Evolutionary conservation across 2,329 filamentous ascomycete species (phyloP), one percentile per base, ranked within the genome.

Genomic region (Dactylonectria estremocensis): DNA sequence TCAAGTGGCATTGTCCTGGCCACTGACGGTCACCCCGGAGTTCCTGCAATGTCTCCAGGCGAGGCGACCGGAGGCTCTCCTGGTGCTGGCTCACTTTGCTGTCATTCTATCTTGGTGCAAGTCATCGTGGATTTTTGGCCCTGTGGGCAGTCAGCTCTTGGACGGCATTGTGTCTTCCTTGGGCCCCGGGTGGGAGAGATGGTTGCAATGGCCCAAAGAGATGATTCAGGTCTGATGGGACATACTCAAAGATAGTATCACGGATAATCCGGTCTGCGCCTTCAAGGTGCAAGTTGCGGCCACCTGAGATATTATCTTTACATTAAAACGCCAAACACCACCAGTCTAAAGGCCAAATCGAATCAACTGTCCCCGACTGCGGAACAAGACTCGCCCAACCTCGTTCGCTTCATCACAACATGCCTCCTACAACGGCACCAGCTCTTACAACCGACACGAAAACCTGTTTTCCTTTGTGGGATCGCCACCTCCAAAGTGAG

Each of bases 401-500:
- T 28, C 24, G n/a, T n/a, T 28, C 24, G 24, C 24, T 4, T 28
- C 24, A 28, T 28, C 24, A 28, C 24, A 28, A 28, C 24, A 28
- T 28, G 24, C 24, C 24, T 28, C 24, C 7, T 28, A 28, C 24
- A 7, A 28, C 24, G n/a, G n/a, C n/a, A n/a, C n/a, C n/a, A 28
- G 24, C 24, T 28, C 24, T 28, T 28, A 28, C 2, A 7, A 28
- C 24, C 24, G 24, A 28, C 24, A 28, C 24, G 24, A 28, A 28
- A 28, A 28, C 3, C 7, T 28, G 24, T 7, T 28, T 4, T 28
- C 24, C 24, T 28, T 28, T 28, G 45, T 64, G 1, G 53, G 53
- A 53, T 64, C 61, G 1, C 53, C 53, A 7, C 53, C 65, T n/a
- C 63, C 37, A 63, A 77, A 82, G 71, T 20, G 73, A 68, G 77